Percentiles rank a stretch among this genome's conserved stretches.
Evolutionary conservation across 2,329 filamentous ascomycete genomes (phyloP).

Genomic region (Hymenoscyphus albidus): DNA sequence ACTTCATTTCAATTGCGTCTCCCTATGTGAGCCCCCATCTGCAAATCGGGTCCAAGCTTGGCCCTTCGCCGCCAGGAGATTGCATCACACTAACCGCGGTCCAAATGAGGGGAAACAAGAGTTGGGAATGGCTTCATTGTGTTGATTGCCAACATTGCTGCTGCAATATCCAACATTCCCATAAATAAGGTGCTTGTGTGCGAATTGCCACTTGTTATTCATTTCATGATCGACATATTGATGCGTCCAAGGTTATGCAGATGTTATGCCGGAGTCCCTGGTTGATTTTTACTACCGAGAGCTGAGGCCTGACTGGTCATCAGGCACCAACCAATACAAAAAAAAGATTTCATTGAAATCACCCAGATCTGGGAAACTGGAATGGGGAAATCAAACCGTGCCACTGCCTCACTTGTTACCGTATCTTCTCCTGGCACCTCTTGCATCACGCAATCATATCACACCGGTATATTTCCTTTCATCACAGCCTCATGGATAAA

Average conservation of each 20-base stretch:
- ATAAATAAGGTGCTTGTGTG: neutral
- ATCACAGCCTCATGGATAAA: constrained; percentile 1
- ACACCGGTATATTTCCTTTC: neutral
- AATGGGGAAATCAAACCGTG: neutral
- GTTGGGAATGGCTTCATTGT: neutral
- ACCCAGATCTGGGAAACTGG: neutral
- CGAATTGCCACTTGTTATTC: neutral
- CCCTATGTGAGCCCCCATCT: neutral
- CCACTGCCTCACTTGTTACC: neutral
- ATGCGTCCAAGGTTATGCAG: neutral
- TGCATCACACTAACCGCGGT: neutral
- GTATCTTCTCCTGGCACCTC: neutral
- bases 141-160: neutral
- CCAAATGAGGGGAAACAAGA: neutral
- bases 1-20: neutral
- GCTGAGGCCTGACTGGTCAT: neutral
- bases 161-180: neutral
- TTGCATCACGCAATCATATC: neutral
- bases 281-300: neutral
- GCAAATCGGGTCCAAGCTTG: neutral
- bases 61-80: neutral
- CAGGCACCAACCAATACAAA: neutral
- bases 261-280: neutral
- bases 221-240: neutral
- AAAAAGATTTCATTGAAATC: neutral